Base-by-base conservation (phyloP, 1,284 basidiomycete species). In the Coniferiporia sulphurascens region DNA sequence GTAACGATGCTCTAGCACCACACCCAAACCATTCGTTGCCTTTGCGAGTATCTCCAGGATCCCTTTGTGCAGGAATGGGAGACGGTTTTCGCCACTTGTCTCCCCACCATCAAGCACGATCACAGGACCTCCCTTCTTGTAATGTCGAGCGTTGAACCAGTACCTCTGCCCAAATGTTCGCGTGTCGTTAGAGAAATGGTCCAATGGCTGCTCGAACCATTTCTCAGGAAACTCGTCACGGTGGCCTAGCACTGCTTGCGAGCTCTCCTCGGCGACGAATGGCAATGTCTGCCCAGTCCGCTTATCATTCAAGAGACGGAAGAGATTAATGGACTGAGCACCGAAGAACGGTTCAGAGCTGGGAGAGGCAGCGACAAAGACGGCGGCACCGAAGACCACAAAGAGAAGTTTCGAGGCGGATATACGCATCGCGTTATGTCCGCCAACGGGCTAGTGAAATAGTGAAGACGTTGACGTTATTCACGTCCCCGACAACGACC, bases 1-100 rank as follows among this genome's bases (percentile, higher is more conserved):
- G 70, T 88, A 93, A 64, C 94, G 81, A 71, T 96, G 95, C 70
- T 99, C 96, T 34, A 98, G 78, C 8, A 98, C 84, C 49, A 99
- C 81, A n/a, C 89, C 87, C 6, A 92, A 73, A 3, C 96, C 96
- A 19, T 86, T 84, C 0, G 92, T 96, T 10, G 86, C 91, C 57
- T 84, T 84, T 0, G 92, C 78, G 48, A 98, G 78, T 61, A 95
- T 93, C 55, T 93, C 86, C 10, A 91, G 80, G 63, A 97, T 95
- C 0, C 94, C 95, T 0, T 87, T 89, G 66, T 91, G 86, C 58
- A 91, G 72, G 75, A 86, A 90, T 9, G 83, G 81, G 49, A 90
- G 67, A 56, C 89, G 76, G 55, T 85, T 77, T 76, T 83, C 82
- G 19, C 89, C 89, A 60, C 80, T 86, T 3, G 91, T 93, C 74